Evolutionary conservation across 2,329 filamentous ascomycete species (phyloP).

Genomic region (Leptographium lundbergii): DNA sequence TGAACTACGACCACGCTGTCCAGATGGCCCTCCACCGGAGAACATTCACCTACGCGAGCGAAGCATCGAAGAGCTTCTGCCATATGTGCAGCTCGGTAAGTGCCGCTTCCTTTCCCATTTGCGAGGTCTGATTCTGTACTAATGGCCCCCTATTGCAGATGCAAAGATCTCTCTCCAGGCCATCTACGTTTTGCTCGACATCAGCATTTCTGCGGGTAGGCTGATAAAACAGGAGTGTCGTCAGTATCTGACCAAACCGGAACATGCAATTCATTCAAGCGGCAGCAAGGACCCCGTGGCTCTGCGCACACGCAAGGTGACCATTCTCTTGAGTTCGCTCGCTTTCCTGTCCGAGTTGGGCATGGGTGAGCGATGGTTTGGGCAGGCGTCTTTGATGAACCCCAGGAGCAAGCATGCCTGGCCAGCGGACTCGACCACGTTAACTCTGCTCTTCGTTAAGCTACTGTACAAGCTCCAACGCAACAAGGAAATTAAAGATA

Average conservation of each 20-base stretch:
- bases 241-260: constrained; percentile 3
- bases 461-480: constrained; percentile 9
- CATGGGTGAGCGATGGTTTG: constrained; percentile 9
- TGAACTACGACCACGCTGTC: constrained; percentile 12
- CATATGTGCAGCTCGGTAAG: constrained; percentile 10
- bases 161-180: constrained; percentile 1
- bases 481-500: background rate
- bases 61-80: constrained; percentile 8
- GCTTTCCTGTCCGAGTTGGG: constrained; percentile 4
- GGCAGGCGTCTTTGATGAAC: background rate
- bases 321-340: constrained; percentile 5
- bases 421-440: constrained; percentile 10
- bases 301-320: constrained; percentile 8
- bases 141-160: background rate
- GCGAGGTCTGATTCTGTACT: background rate
- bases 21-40: constrained; percentile 5
- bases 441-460: constrained; percentile 8
- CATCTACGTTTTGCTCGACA: constrained; percentile 6
- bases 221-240: constrained; percentile 2
- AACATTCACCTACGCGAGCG: constrained; percentile 7
- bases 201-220: constrained; percentile 1
- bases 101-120: background rate
- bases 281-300: constrained; percentile 5
- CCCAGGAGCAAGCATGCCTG: constrained; percentile 6
- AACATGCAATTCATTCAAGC: background rate